phyloP scores from a whole-genome alignment of 352 stramenopile species.

The Globisporangium camurandrum region DNA sequence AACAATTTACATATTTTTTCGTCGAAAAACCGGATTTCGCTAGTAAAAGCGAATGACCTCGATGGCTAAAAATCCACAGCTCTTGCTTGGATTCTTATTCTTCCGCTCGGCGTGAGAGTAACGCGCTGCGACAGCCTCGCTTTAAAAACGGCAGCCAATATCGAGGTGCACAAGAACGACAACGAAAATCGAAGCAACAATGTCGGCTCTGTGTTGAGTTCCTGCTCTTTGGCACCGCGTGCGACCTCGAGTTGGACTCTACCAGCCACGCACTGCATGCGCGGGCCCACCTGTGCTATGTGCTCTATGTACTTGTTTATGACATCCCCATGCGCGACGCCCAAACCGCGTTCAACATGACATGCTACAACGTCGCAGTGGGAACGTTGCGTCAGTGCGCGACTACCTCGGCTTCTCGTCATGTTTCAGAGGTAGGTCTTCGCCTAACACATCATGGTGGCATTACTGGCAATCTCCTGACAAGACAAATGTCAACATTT shows the following conservation, averaged over 20 bases:
- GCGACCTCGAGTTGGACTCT: constrained; percentile 57
- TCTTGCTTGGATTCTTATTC: too few species aligned
- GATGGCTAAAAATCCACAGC: too few species aligned
- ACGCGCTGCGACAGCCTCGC: too few species aligned
- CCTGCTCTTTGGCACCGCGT: constrained; percentile 39
- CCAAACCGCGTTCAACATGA: constrained; percentile 77
- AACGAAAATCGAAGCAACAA: constrained; percentile 37
- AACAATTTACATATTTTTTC: too few species aligned
- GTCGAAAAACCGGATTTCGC: too few species aligned
- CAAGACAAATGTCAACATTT: neutral
- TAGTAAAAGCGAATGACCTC: too few species aligned
- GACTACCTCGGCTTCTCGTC: constrained; percentile 49
- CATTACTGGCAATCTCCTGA: neutral
- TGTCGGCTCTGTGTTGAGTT: constrained; percentile 55
- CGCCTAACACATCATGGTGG: neutral
- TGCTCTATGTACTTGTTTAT: constrained; percentile 30
- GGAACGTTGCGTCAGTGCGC: constrained; percentile 54
- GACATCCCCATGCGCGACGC: constrained; percentile 72
- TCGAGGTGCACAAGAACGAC: too few species aligned
- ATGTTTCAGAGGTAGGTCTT: constrained; percentile 66
- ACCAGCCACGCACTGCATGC: constrained; percentile 47
- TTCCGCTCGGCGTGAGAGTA: too few species aligned
- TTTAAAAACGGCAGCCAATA: too few species aligned
- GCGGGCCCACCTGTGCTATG: constrained; percentile 34
- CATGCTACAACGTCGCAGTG: constrained; percentile 61